Conservation (phyloP, 192 early-diverging fungal genomes). For the Podila minutissima region DNA sequence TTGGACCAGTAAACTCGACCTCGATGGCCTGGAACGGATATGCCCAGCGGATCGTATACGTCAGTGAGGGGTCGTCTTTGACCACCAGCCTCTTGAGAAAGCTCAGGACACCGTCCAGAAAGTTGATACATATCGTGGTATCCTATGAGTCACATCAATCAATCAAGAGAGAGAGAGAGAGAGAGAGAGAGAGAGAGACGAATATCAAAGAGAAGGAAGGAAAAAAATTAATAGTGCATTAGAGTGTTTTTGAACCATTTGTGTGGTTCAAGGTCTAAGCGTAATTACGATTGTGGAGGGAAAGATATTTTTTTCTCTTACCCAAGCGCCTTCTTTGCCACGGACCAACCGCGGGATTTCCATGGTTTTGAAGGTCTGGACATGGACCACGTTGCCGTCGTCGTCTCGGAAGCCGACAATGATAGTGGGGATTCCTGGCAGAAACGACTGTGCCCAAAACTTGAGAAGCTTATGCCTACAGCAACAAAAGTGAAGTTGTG, state of each 20-base stretch:
- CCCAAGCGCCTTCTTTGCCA: slow-evolving; percentile 75
- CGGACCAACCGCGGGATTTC: slow-evolving; percentile 86
- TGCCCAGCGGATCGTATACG: slow-evolving; percentile 56
- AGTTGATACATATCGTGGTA: slow-evolving; percentile 86
- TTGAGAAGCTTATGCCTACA: slow-evolving; percentile 84
- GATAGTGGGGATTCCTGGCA: slow-evolving; percentile 85
- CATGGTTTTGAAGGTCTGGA: slow-evolving; percentile 78
- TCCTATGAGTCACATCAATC: slow-evolving; percentile 51
- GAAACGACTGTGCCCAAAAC: slow-evolving; percentile 94
- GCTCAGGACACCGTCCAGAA: slow-evolving; percentile 73
- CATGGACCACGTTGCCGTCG: slow-evolving; percentile 61
- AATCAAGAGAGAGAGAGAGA: no score
- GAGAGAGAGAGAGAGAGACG: neutral
- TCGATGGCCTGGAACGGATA: slow-evolving; percentile 56
- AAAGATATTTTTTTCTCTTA: slow-evolving; percentile 21
- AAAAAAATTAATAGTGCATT: no score
- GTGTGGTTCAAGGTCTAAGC: neutral
- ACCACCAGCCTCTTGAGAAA: slow-evolving; percentile 53
- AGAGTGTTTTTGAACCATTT: no score
- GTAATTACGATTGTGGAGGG: neutral
- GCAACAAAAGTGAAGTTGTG: neutral
- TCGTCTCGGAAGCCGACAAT: slow-evolving; percentile 90
- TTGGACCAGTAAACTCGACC: slow-evolving; percentile 26
- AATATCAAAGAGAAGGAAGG: no score
- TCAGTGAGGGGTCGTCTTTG: slow-evolving; percentile 55